Evolutionary conservation across 2,329 filamentous ascomycete genomes (phyloP).

Genomic region (Alternaria panax): DNA sequence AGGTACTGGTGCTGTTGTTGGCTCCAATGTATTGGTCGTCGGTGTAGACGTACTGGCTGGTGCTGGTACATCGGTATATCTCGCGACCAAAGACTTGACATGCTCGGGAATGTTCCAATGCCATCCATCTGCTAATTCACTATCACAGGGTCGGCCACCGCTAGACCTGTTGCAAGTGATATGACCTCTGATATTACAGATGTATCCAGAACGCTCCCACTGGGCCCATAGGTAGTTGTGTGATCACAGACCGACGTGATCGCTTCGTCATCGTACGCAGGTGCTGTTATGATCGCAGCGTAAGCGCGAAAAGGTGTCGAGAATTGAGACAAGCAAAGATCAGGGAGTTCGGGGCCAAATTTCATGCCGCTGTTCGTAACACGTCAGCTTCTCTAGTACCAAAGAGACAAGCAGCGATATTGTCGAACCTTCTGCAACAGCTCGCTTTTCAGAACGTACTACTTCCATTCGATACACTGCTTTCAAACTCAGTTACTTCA

Average conservation of each 20-base stretch:
- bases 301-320: too few species aligned
- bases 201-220: too few species aligned
- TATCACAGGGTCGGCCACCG: neutral
- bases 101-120: neutral
- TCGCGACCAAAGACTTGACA: neutral
- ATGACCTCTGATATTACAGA: neutral
- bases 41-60: neutral
- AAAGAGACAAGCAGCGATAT: neutral
- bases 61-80: neutral
- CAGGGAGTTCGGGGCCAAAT: too few species aligned
- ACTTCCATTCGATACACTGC: fast-evolving
- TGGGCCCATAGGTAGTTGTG: too few species aligned
- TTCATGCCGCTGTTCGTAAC: too few species aligned
- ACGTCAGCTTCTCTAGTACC: too few species aligned
- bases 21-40: neutral
- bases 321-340: too few species aligned
- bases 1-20: neutral
- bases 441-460: neutral
- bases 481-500: neutral
- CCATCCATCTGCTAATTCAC: neutral
- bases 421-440: neutral
- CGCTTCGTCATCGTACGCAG: too few species aligned
- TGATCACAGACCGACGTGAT: too few species aligned
- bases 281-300: too few species aligned
- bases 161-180: neutral